Conservation (phyloP, 2,329 filamentous ascomycete genomes). For the Cladosporium sp. region DNA sequence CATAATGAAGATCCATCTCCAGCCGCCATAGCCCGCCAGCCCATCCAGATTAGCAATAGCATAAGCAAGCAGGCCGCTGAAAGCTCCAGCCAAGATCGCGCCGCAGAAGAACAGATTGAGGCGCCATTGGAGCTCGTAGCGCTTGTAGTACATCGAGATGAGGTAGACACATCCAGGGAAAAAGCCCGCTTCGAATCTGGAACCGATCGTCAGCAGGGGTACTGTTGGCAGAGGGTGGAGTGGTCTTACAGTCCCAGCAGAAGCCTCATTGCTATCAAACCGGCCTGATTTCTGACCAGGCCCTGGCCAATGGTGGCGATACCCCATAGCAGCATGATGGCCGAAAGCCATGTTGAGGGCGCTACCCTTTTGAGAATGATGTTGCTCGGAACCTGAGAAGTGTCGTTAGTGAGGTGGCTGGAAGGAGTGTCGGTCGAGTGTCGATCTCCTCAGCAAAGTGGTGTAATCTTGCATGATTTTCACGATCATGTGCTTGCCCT, state of each 20-base stretch:
- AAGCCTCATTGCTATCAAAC: constrained; percentile 29
- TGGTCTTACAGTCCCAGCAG: constrained; percentile 32
- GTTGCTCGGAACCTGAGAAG: constrained; percentile 24
- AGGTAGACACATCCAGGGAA: constrained; percentile 25
- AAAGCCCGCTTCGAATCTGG: constrained; percentile 36
- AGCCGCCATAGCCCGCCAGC: constrained; percentile 28
- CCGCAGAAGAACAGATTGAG: constrained; percentile 40
- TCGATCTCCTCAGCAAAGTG: neutral
- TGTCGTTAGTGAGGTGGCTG: neutral
- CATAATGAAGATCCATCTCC: constrained; percentile 53
- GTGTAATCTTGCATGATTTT: too few species aligned
- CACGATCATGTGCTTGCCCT: neutral
- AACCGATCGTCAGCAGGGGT: too few species aligned
- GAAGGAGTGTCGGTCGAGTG: too few species aligned
- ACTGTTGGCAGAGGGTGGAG: too few species aligned
- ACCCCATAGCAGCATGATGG: constrained; percentile 38
- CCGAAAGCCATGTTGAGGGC: constrained; percentile 33
- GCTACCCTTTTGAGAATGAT: constrained; percentile 25
- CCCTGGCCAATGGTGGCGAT: constrained; percentile 33
- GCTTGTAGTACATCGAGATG: constrained; percentile 39
- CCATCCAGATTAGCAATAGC: constrained; percentile 30
- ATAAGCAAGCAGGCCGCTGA: constrained; percentile 40
- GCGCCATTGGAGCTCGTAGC: constrained; percentile 40
- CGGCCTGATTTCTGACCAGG: constrained; percentile 29
- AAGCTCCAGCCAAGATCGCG: constrained; percentile 38